Evolutionary conservation across 805 yeast species (phyloP).

Genomic region (Maudiozyma saulgeensis): DNA sequence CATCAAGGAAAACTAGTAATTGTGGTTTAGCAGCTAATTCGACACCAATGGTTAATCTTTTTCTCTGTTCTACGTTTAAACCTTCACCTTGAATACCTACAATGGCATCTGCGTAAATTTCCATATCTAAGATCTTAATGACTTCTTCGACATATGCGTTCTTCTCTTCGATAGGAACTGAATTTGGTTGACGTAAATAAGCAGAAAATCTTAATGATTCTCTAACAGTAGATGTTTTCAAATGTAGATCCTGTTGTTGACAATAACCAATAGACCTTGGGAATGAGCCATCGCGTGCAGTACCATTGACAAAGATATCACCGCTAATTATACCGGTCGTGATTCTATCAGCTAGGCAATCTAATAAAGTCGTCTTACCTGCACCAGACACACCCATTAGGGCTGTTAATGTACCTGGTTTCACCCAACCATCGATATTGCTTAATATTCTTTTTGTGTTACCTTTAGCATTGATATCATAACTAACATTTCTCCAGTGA

Average conservation of each 20-base stretch:
- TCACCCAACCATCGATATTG: constrained; percentile 73
- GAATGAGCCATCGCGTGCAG: constrained; percentile 48
- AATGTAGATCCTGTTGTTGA: constrained; percentile 69
- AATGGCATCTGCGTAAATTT: constrained; percentile 53
- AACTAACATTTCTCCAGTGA: constrained; percentile 71
- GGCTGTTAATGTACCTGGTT: constrained; percentile 76
- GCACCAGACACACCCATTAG: constrained; percentile 75
- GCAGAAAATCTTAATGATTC: constrained; percentile 65
- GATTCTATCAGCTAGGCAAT: constrained; percentile 61
- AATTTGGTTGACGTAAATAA: constrained; percentile 51
- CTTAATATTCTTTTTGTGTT: constrained; percentile 52
- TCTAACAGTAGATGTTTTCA: constrained; percentile 58
- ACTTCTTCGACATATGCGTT: constrained; percentile 56
- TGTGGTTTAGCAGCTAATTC: constrained; percentile 56
- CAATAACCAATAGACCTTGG: constrained; percentile 59
- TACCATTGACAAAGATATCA: constrained; percentile 58
- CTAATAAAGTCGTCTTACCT: constrained; percentile 70
- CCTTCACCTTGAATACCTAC: constrained; percentile 63
- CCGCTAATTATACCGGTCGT: constrained; percentile 64
- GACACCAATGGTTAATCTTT: constrained; percentile 52
- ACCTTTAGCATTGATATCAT: constrained; percentile 53
- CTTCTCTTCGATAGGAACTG: constrained; percentile 45
- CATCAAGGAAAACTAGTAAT: constrained; percentile 48
- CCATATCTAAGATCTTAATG: constrained; percentile 54
- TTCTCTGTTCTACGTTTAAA: constrained; percentile 49